Conservation (phyloP, 805 yeast genomes). For the Starmera amethionina region DNA sequence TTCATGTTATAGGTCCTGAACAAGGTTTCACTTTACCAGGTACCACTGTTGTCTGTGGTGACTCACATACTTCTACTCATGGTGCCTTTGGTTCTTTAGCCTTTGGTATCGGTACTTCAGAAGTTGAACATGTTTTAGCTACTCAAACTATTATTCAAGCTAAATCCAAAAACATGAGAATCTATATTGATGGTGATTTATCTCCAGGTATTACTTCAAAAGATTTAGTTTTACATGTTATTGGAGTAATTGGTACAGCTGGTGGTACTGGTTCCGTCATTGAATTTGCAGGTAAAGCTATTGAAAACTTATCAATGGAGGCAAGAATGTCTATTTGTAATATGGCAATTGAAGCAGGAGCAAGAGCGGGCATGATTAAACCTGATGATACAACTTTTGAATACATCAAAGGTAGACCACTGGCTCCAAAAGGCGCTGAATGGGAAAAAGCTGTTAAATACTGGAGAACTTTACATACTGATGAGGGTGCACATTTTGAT, state of each 20-base stretch:
- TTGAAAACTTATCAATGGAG: slow-evolving; percentile 84
- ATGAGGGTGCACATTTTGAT: slow-evolving; percentile 86
- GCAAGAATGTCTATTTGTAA: slow-evolving; percentile 99
- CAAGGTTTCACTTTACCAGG: slow-evolving; percentile 99
- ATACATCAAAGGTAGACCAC: slow-evolving; percentile 87
- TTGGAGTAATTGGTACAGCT: slow-evolving; percentile 96
- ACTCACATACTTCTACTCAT: slow-evolving; percentile 96
- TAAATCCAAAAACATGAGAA: slow-evolving; percentile 93
- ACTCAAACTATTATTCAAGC: slow-evolving; percentile 94
- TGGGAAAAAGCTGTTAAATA: slow-evolving; percentile 91
- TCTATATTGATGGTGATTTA: slow-evolving; percentile 75
- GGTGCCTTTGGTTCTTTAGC: slow-evolving; percentile 98
- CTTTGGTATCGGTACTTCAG: slow-evolving; percentile 98
- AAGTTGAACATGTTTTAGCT: slow-evolving; percentile 97
- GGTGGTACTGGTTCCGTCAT: slow-evolving; percentile 98
- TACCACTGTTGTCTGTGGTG: slow-evolving; percentile 98
- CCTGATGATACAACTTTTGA: slow-evolving; percentile 88
- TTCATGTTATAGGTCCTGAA: slow-evolving; percentile 97
- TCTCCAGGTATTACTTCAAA: slow-evolving; percentile 89
- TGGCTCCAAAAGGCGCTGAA: slow-evolving; percentile 88
- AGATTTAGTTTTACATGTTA: slow-evolving; percentile 88
- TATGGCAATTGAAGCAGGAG: slow-evolving; percentile 99
- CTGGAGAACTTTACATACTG: slow-evolving; percentile 85
- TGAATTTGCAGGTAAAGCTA: slow-evolving; percentile 95
- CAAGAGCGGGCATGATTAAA: slow-evolving; percentile 98